Base-by-base conservation (phyloP, 371 early-diverging fungal genomes). In the Mortierella sp. region DNA sequence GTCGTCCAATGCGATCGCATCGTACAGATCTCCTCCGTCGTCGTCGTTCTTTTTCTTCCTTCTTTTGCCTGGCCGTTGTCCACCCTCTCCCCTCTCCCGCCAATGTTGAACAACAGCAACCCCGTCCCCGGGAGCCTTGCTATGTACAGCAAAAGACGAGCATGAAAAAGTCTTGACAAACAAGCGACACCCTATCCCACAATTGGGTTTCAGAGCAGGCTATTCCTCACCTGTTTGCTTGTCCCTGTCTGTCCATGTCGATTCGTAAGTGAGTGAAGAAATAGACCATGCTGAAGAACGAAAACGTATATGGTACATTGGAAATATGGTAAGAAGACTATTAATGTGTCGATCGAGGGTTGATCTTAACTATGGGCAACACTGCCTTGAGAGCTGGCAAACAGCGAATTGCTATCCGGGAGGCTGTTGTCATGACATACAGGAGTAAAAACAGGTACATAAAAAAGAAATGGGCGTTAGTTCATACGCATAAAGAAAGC, bases 381-480 rank as follows among this genome's bases (percentile, higher is more conserved):
- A 71, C 14, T 77, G 77, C 59, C 72, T 26, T 71, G 72, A 8
- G 77, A 34, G 16, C 71, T 31, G 54, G 55, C 48, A 28, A 53
- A 80, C 26, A 75, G 31, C 21, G 80, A 64, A 37, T 70, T 80
- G 67, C 72, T 74, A 50, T 80, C 80, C 10, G 75, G 72, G 37
- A 80, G 28, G 72, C 80, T 80, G 69, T 73, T 44, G 48, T 26
- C 1, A 19, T 71, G 13, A 71, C 8, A 37, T 6, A 6, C 43
- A 40, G 4, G 43, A 40, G 43, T 31, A 21, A 40, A 31, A 26
- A n/a, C n/a, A n/a, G n/a, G n/a, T 3, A 54, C 24, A 31, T 46
- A 11, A 67, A 53, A 48, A 75, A 71, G 50, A 31, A 0, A 28
- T 31, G 16, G 24, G 67, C 72, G 72, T 72, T 72, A 72, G 28